Base-by-base conservation (phyloP, 1,284 basidiomycete species). In the Xerocomus minutiporus region DNA sequence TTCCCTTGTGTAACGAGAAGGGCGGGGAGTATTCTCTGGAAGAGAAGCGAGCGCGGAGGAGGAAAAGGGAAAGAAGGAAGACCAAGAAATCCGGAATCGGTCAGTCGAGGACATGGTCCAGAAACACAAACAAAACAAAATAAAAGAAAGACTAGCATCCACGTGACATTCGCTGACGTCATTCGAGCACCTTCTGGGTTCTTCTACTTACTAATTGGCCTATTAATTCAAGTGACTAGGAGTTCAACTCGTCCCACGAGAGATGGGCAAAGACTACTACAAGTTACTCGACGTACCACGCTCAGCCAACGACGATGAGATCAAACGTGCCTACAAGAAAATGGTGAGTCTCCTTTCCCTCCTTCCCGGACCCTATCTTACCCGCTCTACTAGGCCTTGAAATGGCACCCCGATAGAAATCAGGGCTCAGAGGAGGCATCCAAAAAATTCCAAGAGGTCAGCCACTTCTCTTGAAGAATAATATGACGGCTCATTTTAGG, bases 401-500 rank as follows among this genome's bases (percentile, higher is more conserved):
- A 90, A 78, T 91, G 88, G 84, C 93, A 96, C 72, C 93, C 93
- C 38, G 94, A 97, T 71, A 82, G 95, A 46, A 97, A 96, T 71
- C 75, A 76, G 50, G 85, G 87, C 41, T 84, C 86, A 57, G 95
- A 95, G 60, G 84, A 82, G 51, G 90, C 96, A 0, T 87, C 84
- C 8, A 82, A 84, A 65, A 97, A 92, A 73, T 99, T 99, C 74
- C 96, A 99, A 73, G 86, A 97, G 80, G 89, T 89, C 41, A 54
- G 77, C 61, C 2, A 3, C 20, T 25, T 40, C 11, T 0, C 20
- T n/a, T 6, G 11, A 3, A 13, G n/a, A 13, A 5, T 6, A 5
- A 35, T 9, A 35, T 23, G 15, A 9, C 12, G 3, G 8, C 47
- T 54, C 32, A 51, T 36, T 3, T 35, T 36, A 31, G 36, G 7